Evolutionary conservation across 352 stramenopile genomes (phyloP).

Genomic region (Phytophthora meadii): DNA sequence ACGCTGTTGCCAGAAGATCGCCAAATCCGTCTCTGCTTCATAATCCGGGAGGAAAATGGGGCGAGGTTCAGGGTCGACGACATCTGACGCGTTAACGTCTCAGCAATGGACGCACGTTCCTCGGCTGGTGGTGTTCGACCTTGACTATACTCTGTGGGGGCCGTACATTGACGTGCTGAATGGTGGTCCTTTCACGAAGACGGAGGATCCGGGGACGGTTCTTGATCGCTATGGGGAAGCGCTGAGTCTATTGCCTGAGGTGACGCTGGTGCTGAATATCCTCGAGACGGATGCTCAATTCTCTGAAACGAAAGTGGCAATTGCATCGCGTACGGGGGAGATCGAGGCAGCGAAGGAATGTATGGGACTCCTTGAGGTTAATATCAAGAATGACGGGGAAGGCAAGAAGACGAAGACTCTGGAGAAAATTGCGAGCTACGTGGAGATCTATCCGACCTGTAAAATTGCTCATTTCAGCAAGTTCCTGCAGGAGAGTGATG

Average conservation of each 20-base stretch:
- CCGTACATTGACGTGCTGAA: constrained; percentile 80
- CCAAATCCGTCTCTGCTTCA: neutral
- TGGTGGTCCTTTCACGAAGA: constrained; percentile 79
- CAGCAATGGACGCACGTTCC: constrained; percentile 59
- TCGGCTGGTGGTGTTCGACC: constrained; percentile 75
- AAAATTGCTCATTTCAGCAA: constrained; percentile 92
- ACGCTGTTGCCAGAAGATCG: neutral
- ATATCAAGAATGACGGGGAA: constrained; percentile 9
- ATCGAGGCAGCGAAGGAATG: constrained; percentile 77
- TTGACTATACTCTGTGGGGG: constrained; percentile 84
- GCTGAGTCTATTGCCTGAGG: constrained; percentile 74
- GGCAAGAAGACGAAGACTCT: constrained; percentile 38
- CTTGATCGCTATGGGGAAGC: constrained; percentile 68
- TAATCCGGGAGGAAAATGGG: constrained; percentile 1
- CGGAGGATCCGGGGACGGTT: constrained; percentile 58
- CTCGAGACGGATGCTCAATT: constrained; percentile 77
- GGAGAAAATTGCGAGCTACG: constrained; percentile 60
- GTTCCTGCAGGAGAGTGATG: constrained; percentile 81
- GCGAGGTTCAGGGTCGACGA: neutral
- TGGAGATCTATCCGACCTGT: constrained; percentile 82
- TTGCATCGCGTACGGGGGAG: constrained; percentile 73
- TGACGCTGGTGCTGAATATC: constrained; percentile 63
- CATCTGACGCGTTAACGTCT: constrained; percentile 1
- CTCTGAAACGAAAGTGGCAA: constrained; percentile 49
- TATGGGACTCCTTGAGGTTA: constrained; percentile 65